A percentile compares a stretch with the other conserved stretches of the same genome.
Evolutionary conservation across 768 basidiomycete genomes (phyloP).

Genomic region (Lanmaoa pseudosensibilis): DNA sequence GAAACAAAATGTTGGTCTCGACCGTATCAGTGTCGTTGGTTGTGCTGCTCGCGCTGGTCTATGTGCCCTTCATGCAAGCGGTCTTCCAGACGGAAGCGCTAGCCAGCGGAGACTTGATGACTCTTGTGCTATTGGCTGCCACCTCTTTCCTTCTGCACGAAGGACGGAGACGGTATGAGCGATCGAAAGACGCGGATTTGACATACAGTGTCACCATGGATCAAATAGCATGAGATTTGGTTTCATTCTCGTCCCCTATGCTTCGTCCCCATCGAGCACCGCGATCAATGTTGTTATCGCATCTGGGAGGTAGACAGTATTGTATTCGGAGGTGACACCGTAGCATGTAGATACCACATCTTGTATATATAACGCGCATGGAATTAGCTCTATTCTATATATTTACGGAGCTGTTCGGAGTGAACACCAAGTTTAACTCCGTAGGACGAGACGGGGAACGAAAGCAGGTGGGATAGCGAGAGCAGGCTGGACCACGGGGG

Average conservation of each 20-base stretch:
- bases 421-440: background rate
- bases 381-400: background rate
- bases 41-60: constrained; percentile 82
- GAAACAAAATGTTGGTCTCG: constrained; percentile 86
- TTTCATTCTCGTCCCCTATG: background rate
- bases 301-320: background rate
- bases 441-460: constrained; percentile 14
- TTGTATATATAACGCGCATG: constrained; percentile 9
- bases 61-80: constrained; percentile 86
- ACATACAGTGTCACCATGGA: constrained; percentile 52
- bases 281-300: background rate
- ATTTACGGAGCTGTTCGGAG: too few species aligned
- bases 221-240: constrained; percentile 52
- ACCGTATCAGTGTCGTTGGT: constrained; percentile 87
- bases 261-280: background rate
- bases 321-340: constrained; percentile 5
- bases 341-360: constrained; percentile 9
- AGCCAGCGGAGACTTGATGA: constrained; percentile 60
- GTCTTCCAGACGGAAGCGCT: constrained; percentile 94
- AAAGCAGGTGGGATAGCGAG: constrained; percentile 34
- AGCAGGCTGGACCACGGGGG: constrained; percentile 11
- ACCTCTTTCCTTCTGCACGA: constrained; percentile 75
- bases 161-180: constrained; percentile 73
- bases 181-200: constrained; percentile 54
- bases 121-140: constrained; percentile 66